These are phyloP conservation scores for Argentina anserina DNA, from an alignment of 306 rosid genomes.

Conservation along the genomic window DNA sequence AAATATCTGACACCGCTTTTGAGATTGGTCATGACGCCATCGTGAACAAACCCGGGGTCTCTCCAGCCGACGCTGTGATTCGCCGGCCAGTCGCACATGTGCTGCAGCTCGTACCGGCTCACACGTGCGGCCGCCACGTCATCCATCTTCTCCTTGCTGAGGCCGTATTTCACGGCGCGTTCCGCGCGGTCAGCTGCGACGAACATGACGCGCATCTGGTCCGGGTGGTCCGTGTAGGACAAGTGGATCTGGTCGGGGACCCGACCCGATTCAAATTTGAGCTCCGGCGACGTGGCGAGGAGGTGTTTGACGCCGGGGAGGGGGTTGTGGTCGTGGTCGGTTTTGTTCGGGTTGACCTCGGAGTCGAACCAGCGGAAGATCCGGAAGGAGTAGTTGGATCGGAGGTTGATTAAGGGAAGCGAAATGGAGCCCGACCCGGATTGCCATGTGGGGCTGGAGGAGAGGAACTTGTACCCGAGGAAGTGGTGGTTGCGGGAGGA, in stretches of 20 bases:
- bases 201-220: slow-evolving; percentile 86
- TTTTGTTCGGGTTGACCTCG: slow-evolving; percentile 54
- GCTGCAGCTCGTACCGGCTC: slow-evolving; percentile 61
- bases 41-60: slow-evolving; percentile 84
- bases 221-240: slow-evolving; percentile 46
- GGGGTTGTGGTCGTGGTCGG: slow-evolving; percentile 73
- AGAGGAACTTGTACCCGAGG: slow-evolving; percentile 76
- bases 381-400: slow-evolving; percentile 77
- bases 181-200: slow-evolving; percentile 39
- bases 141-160: slow-evolving; percentile 29
- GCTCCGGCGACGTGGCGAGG: slow-evolving; percentile 43
- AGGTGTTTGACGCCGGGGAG: slow-evolving; percentile 53
- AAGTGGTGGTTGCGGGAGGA: slow-evolving; percentile 48
- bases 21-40: slow-evolving; percentile 58
- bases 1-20: slow-evolving; percentile 55
- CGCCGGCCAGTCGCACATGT: slow-evolving; percentile 88
- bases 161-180: slow-evolving; percentile 53
- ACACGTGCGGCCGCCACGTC: slow-evolving; percentile 46
- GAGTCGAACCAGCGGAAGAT: slow-evolving; percentile 69
- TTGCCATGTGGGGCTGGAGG: slow-evolving; percentile 47
- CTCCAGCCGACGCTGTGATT: slow-evolving; percentile 73
- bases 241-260: slow-evolving; percentile 85
- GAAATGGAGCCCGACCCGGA: slow-evolving; percentile 69
- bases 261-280: slow-evolving; percentile 33
- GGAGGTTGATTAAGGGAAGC: slow-evolving; percentile 63